Percentiles rank a stretch among this genome's conserved stretches.
Conservation (phyloP, 2,329 filamentous ascomycete genomes). For the Penicillium sp. region DNA sequence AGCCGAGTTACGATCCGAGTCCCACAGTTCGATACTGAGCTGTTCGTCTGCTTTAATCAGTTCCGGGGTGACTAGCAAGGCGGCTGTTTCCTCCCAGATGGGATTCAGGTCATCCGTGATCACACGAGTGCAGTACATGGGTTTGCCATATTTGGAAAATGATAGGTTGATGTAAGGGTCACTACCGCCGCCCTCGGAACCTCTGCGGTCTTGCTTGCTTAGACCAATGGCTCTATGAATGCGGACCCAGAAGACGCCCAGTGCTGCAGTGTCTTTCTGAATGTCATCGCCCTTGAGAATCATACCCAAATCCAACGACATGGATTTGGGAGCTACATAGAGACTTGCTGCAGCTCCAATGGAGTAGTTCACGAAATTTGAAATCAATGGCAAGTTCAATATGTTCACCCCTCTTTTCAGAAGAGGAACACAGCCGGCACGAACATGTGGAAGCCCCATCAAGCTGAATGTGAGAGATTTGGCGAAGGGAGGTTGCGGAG, state of each 20-base stretch:
- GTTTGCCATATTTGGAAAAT: constrained; percentile 95
- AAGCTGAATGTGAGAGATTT: constrained; percentile 90
- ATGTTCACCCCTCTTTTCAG: constrained; percentile 87
- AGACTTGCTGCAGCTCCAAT: constrained; percentile 81
- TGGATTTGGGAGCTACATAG: constrained; percentile 91
- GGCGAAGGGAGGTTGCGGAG: constrained; percentile 85
- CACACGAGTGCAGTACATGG: constrained; percentile 94
- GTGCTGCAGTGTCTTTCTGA: constrained; percentile 75
- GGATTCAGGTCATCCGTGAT: constrained; percentile 94
- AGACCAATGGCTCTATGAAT: constrained; percentile 84
- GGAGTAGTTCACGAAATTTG: constrained; percentile 94
- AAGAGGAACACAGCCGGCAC: constrained; percentile 88
- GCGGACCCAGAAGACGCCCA: constrained; percentile 87
- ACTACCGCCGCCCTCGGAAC: constrained; percentile 79
- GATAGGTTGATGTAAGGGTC: constrained; percentile 94
- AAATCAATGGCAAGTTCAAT: constrained; percentile 85
- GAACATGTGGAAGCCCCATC: constrained; percentile 87
- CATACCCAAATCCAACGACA: constrained; percentile 86
- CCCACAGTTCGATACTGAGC: constrained; percentile 91
- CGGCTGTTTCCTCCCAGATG: constrained; percentile 83
- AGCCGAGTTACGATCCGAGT: constrained; percentile 85
- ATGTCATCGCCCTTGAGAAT: constrained; percentile 89
- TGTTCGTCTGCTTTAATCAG: constrained; percentile 92
- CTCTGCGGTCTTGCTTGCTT: constrained; percentile 84
- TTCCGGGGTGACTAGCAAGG: constrained; percentile 80